Evolutionary conservation across 2,329 filamentous ascomycete species (phyloP).

Genomic region (Scedosporium apiospermum): DNA sequence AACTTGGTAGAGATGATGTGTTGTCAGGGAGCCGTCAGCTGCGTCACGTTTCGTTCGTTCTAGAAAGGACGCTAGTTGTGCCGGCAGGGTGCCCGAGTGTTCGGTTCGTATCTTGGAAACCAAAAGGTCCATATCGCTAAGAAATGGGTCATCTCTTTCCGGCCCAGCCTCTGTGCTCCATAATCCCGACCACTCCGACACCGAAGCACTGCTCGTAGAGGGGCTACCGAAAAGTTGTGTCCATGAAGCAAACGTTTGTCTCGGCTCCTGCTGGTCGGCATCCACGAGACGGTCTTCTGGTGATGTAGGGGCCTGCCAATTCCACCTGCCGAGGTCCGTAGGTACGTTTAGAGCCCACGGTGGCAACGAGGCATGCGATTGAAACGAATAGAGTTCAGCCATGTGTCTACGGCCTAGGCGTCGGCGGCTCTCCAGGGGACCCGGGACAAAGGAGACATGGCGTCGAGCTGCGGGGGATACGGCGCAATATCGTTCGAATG

Average conservation of each 20-base stretch:
- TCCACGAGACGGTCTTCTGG: neutral
- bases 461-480: slow-evolving; percentile 13
- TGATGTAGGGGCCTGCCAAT: slow-evolving; percentile 38
- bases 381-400: slow-evolving; percentile 34
- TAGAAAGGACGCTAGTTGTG: slow-evolving; percentile 1
- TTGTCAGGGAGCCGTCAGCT: slow-evolving; percentile 6
- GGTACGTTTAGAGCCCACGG: slow-evolving; percentile 28
- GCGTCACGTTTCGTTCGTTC: slow-evolving; percentile 5
- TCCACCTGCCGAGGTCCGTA: slow-evolving; percentile 35
- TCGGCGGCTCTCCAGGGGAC: slow-evolving; percentile 45
- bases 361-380: slow-evolving; percentile 20
- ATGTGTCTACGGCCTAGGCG: slow-evolving; percentile 44
- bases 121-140: neutral
- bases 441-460: slow-evolving; percentile 34
- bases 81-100: neutral
- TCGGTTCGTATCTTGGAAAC: neutral
- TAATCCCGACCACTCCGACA: neutral
- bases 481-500: slow-evolving; percentile 36
- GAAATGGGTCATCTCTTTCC: neutral
- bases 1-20: slow-evolving; percentile 8
- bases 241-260: neutral
- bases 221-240: neutral
- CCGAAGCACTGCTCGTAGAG: neutral
- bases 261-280: neutral
- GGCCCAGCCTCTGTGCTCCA: neutral